Evolutionary conservation across 2,329 filamentous ascomycete species (phyloP), one percentile per base, ranked within the genome.

Genomic region (Fusarium sp.): DNA sequence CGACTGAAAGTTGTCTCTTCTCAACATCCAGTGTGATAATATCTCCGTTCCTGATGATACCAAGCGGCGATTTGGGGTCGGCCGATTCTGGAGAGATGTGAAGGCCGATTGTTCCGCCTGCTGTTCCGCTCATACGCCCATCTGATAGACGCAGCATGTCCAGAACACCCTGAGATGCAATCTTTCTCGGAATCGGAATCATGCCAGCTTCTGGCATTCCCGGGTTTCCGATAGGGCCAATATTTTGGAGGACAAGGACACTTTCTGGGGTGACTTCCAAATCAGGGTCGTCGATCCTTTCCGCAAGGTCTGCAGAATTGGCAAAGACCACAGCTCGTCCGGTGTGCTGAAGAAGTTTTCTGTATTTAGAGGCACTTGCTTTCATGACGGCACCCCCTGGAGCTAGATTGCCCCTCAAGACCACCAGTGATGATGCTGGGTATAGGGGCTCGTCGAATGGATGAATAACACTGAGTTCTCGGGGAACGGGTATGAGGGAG

Each of bases 31-130:
- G 96, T 0, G 88, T 91, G 48, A 98, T 89, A 24, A 90, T 76
- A 78, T 98, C 95, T 0, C 94, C 94, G 63, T 93, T 88, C 63
- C 84, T 79, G 5, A 97, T 89, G 2, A 97, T 80, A 0, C 92
- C 95, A 66, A 98, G 88, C 1, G 94, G 92, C 0, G 92, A 94
- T 13, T 87, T 89, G 0, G 92, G 92, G 31, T 86, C 80, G 0
- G 92, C 93, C 1, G 94, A 93, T 79, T 98, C 95, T 1, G 95
- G 95, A 4, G 91, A 90, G 7, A 97, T 91, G 72, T 98, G 95
- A 7, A 96, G 89, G 0, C 96, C 93, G 69, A 97, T 95, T 58
- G 96, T 98, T 0, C 95, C 95, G 46, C 97, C 94, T 3, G 89
- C 92, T 0, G 94, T 96, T 6, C 95, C 95, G 24, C 88, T 92